These are phyloP conservation scores for Isochrysis galbana DNA, from an alignment of 78 protist genomes.

Conservation along the genomic window DNA sequence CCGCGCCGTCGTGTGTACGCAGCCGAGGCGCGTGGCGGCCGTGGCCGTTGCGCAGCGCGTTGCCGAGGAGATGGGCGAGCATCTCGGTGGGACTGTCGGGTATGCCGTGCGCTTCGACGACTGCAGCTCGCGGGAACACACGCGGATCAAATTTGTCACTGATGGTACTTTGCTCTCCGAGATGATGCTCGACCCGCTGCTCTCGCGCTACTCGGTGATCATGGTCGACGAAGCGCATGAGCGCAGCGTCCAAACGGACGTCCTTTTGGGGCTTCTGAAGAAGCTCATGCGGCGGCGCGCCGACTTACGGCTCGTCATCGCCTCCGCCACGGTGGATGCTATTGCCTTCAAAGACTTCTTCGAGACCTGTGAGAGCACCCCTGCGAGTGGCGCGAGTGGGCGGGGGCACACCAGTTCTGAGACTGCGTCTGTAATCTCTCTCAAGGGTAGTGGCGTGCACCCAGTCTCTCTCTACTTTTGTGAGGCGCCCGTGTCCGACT, in stretches of 20 bases:
- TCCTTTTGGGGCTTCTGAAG: slow-evolving; percentile 55
- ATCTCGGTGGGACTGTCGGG: slow-evolving; percentile 65
- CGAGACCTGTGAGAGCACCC: not conserved
- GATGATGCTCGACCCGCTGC: slow-evolving; percentile 77
- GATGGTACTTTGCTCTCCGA: slow-evolving; percentile 95
- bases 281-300: slow-evolving; percentile 28
- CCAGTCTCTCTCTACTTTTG: not conserved
- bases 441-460: not conserved
- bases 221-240: slow-evolving; percentile 98
- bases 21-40: slow-evolving; percentile 98
- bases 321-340: slow-evolving; percentile 93
- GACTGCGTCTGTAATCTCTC: not conserved
- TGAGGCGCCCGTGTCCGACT: not conserved
- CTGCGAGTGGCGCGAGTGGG: not conserved
- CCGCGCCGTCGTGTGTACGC: slow-evolving; percentile 87
- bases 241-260: slow-evolving; percentile 73
- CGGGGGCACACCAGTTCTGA: not conserved
- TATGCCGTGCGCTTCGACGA: slow-evolving; percentile 89
- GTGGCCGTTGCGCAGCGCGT: slow-evolving; percentile 94
- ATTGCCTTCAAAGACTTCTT: slow-evolving; percentile 44
- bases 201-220: slow-evolving; percentile 74
- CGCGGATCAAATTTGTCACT: slow-evolving; percentile 85
- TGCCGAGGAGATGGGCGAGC: slow-evolving; percentile 78
- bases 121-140: slow-evolving; percentile 29
- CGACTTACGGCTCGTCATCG: slow-evolving; percentile 81